phyloP scores from a whole-genome alignment of 2,329 filamentous ascomycete genomes.

The Knoxdaviesia proteae region DNA sequence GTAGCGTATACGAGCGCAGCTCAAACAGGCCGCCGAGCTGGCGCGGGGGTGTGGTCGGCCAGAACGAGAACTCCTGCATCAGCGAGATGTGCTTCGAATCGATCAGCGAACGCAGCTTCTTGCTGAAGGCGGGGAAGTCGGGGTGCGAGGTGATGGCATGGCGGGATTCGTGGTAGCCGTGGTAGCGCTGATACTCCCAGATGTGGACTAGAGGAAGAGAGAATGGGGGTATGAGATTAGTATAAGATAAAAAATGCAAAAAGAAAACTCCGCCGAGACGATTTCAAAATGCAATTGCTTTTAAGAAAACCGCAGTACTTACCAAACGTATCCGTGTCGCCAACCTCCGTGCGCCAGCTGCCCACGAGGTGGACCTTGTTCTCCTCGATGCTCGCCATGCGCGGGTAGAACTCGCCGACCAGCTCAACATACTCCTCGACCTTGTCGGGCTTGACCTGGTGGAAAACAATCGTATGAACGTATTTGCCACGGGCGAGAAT shows the following conservation, averaged over 20 bases:
- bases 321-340: slow-evolving; percentile 94
- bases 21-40: slow-evolving; percentile 86
- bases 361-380: slow-evolving; percentile 94
- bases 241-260: background rate
- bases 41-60: slow-evolving; percentile 84
- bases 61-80: slow-evolving; percentile 99
- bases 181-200: slow-evolving; percentile 97
- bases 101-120: slow-evolving; percentile 69
- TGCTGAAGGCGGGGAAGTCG: slow-evolving; percentile 67
- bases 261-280: background rate
- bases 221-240: background rate
- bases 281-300: too few species aligned
- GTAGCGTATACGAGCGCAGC: slow-evolving; percentile 85
- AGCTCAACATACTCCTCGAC: slow-evolving; percentile 86
- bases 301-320: slow-evolving; percentile 12
- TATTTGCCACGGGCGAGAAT: slow-evolving; percentile 93
- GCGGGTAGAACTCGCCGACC: slow-evolving; percentile 80
- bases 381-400: slow-evolving; percentile 62
- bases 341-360: slow-evolving; percentile 95
- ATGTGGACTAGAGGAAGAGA: slow-evolving; percentile 55
- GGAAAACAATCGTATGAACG: slow-evolving; percentile 92
- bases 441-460: slow-evolving; percentile 87
- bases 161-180: slow-evolving; percentile 83
- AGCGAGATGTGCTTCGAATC: slow-evolving; percentile 68
- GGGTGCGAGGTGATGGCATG: slow-evolving; percentile 67